phyloP scores from a whole-genome alignment of 1,139 yeast species.

The Debaryomyces singareniensis region DNA sequence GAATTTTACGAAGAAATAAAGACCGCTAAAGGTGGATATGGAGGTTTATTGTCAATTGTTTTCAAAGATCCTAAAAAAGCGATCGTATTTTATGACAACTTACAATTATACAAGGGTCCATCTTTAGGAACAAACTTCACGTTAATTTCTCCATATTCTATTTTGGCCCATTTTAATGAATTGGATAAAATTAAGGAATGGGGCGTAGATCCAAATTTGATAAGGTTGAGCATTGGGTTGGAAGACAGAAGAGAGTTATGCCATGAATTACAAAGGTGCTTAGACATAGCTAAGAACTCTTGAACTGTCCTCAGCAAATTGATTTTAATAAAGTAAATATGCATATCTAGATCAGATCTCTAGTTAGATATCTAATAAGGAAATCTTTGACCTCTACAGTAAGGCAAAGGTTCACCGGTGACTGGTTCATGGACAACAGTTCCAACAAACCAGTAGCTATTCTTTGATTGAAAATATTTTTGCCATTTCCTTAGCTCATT shows the following conservation, averaged over 20 bases:
- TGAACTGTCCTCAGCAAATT: conserved; percentile 1
- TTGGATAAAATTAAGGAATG: conserved; percentile 74
- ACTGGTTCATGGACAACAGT: conserved; percentile 36
- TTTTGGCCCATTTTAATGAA: conserved; percentile 83
- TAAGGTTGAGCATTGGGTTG: conserved; percentile 81
- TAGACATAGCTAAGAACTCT: conserved; percentile 48
- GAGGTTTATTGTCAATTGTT: conserved; percentile 78
- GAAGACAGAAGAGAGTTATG: conserved; percentile 55
- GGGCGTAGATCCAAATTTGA: conserved; percentile 78
- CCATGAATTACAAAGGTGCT: conserved; percentile 49
- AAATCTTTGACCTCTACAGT: conserved; percentile 30
- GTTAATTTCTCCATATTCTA: conserved; percentile 84
- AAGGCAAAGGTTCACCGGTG: conserved; percentile 29
- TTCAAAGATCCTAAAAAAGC: conserved; percentile 67
- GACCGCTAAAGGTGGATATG: conserved; percentile 78
- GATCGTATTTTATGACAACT: conserved; percentile 64
- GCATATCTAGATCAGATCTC: too few species aligned
- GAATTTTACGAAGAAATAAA: conserved; percentile 66
- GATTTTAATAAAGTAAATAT: neutral
- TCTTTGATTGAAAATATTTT: conserved; percentile 38
- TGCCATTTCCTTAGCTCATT: conserved; percentile 44
- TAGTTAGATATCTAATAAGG: conserved; percentile 17
- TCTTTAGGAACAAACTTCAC: conserved; percentile 93
- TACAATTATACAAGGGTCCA: conserved; percentile 83
- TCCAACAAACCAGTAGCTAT: conserved; percentile 63